These are phyloP conservation scores for Aspergillus novoparasiticus DNA, from an alignment of 2,329 filamentous ascomycete genomes.

Conservation along the genomic window DNA sequence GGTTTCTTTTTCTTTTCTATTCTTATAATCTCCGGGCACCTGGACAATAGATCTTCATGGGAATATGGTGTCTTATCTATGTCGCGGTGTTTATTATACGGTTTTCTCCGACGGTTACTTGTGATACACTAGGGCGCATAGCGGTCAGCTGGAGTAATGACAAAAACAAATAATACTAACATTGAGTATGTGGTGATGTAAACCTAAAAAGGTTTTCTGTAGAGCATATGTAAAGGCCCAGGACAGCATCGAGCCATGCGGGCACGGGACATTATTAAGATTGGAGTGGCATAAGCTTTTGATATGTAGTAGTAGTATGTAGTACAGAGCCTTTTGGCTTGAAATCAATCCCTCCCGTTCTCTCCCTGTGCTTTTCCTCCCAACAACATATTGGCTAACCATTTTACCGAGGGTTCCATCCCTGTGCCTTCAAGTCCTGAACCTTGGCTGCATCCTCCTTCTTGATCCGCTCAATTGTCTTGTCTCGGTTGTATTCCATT, in stretches of 20 bases:
- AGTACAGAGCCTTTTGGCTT: constrained; percentile 14
- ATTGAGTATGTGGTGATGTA: neutral
- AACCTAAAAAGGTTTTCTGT: neutral
- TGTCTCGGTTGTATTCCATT: constrained; percentile 84
- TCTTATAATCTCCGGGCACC: constrained; percentile 8
- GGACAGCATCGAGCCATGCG: neutral
- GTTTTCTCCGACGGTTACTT: constrained; percentile 1
- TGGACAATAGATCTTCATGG: constrained; percentile 10
- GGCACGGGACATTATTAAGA: constrained; percentile 11
- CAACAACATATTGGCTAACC: neutral
- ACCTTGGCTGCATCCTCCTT: constrained; percentile 71
- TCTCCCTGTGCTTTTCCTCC: neutral
- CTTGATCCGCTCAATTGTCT: constrained; percentile 74
- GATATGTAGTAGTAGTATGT: constrained; percentile 20
- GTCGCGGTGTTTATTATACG: neutral
- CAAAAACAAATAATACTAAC: neutral
- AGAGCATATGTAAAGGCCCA: neutral
- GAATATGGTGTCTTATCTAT: constrained; percentile 6
- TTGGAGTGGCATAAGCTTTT: constrained; percentile 14
- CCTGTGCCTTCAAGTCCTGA: constrained; percentile 46
- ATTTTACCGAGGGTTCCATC: constrained; percentile 36
- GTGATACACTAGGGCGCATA: constrained; percentile 10
- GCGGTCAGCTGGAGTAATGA: constrained; percentile 9
- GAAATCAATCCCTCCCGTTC: constrained; percentile 5
- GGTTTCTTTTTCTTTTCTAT: neutral